A percentile compares a stretch with the other conserved stretches of the same genome.
These are phyloP conservation scores for Carpinus viminea DNA, from an alignment of 306 rosid species.

Conservation along the genomic window DNA sequence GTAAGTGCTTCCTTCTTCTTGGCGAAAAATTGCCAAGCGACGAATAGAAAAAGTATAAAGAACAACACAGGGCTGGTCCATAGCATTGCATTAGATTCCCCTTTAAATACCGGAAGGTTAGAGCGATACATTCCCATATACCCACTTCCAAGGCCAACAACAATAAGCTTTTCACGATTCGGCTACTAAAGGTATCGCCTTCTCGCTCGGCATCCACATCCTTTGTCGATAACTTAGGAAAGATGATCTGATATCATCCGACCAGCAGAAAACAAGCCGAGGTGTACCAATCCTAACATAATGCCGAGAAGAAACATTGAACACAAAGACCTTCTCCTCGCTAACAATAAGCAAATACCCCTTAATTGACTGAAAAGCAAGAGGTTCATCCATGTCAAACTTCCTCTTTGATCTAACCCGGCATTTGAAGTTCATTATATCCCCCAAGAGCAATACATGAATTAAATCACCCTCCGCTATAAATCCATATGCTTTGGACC, in stretches of 20 bases:
- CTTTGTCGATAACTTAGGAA: conserved; percentile 59
- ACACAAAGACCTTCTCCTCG: conserved; percentile 59
- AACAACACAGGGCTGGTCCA: conserved; percentile 97
- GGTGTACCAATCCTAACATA: conserved; percentile 79
- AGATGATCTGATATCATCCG: conserved; percentile 66
- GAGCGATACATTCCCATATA: conserved; percentile 85
- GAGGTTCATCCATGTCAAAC: conserved; percentile 70
- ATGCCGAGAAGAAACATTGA: conserved; percentile 82
- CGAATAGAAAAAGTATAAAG: conserved; percentile 82
- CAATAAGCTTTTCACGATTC: conserved; percentile 82
- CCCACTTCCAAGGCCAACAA: conserved; percentile 93
- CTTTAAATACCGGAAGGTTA: conserved; percentile 75
- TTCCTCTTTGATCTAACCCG: conserved; percentile 87
- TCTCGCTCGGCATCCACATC: conserved; percentile 36
- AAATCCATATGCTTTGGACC: conserved; percentile 85
- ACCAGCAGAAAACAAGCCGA: conserved; percentile 67
- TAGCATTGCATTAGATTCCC: conserved; percentile 66
- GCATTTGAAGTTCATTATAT: conserved; percentile 85
- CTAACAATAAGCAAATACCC: conserved; percentile 72
- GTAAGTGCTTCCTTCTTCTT: conserved; percentile 97
- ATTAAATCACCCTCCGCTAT: conserved; percentile 82
- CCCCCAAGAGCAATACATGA: conserved; percentile 75
- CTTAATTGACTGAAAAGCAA: conserved; percentile 73
- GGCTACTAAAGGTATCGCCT: conserved; percentile 65
- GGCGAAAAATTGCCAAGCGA: conserved; percentile 87